Evolutionary conservation across 345 rosid genomes (phyloP).

Genomic region (Aquilaria sinensis): DNA sequence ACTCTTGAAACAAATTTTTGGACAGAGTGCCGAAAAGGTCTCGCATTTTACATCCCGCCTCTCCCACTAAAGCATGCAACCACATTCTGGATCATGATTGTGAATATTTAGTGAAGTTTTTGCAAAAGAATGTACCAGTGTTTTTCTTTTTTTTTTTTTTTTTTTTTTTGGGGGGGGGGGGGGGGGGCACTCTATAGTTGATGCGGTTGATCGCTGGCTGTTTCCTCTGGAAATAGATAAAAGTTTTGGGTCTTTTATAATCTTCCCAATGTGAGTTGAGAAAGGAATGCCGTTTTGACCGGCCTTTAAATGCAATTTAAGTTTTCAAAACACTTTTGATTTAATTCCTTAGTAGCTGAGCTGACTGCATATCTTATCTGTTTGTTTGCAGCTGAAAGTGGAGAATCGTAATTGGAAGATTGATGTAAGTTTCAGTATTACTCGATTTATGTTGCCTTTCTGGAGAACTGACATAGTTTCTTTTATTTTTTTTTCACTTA

Average conservation of each 20-base stretch:
- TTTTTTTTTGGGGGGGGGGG: no score
- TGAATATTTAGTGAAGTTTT: not conserved
- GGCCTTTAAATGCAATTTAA: no score
- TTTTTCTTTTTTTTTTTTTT: not conserved
- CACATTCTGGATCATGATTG: not conserved
- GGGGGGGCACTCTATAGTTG: not conserved
- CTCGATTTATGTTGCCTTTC: no score
- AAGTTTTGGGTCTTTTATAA: no score
- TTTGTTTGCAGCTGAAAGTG: constrained; percentile 84
- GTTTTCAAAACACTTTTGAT: not conserved
- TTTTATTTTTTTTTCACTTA: no score
- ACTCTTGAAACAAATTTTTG: constrained; percentile 75
- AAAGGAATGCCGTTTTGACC: not conserved
- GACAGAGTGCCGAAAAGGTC: constrained; percentile 88
- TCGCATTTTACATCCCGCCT: not conserved
- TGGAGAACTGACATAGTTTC: no score
- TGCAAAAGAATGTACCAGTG: not conserved
- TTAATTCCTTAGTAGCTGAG: not conserved
- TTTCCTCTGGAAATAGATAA: no score
- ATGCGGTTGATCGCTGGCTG: not conserved
- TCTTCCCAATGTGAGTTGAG: not conserved
- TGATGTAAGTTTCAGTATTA: constrained; percentile 45
- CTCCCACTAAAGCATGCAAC: not conserved
- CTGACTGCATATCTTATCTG: not conserved
- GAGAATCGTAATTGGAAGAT: constrained; percentile 88